Evolutionary conservation across 148 eudicot species (phyloP).

Genomic region (Heliamphora exappendiculata): DNA sequence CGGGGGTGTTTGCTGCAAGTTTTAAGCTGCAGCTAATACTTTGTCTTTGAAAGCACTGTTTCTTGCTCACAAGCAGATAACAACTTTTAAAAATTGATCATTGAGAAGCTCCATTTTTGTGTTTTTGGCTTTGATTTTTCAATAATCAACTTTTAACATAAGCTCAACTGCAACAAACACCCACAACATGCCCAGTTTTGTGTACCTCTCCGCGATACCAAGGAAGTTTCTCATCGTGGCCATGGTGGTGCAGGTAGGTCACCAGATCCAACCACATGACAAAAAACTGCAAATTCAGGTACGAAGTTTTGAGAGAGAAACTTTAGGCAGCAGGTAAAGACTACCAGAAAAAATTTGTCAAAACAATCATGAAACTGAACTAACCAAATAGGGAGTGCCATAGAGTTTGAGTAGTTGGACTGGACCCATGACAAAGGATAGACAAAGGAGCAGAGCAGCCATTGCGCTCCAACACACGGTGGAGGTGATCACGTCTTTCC

Average conservation of each 20-base stretch:
- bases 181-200: not conserved
- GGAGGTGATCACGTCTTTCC: constrained; percentile 43
- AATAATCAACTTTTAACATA: too few relatives aligned
- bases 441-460: constrained; percentile 33
- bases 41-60: too few relatives aligned
- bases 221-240: constrained; percentile 39
- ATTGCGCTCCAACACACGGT: constrained; percentile 45
- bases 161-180: too few relatives aligned
- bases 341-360: not conserved
- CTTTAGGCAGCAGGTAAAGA: not conserved
- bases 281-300: constrained; percentile 15
- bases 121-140: too few relatives aligned
- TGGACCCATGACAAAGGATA: constrained; percentile 43
- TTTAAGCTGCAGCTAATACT: too few relatives aligned
- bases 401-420: constrained; percentile 39
- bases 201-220: constrained; percentile 44
- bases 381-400: constrained; percentile 44
- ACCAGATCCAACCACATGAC: constrained; percentile 38
- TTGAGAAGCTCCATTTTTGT: too few relatives aligned
- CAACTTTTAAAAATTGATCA: too few relatives aligned
- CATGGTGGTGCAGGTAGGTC: constrained; percentile 46
- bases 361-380: not conserved
- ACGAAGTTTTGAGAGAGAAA: not conserved
- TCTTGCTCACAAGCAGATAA: too few relatives aligned
- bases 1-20: too few relatives aligned